phyloP scores from a whole-genome alignment of 208 protist species.

The Leishmania amazonensis region DNA sequence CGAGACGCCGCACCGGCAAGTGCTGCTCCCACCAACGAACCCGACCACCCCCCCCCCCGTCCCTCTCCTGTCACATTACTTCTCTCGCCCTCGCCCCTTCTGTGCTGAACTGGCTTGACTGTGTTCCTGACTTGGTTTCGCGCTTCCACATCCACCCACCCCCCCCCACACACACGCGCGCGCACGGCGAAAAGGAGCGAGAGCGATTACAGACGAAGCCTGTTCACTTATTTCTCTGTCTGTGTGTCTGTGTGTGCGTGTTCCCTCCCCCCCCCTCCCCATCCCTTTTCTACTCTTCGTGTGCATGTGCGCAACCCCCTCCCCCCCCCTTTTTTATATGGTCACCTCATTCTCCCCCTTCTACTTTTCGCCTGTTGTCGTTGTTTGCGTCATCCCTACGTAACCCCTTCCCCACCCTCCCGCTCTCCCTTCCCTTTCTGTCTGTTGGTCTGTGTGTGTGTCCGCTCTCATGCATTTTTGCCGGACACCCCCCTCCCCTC shows the following conservation, averaged over 20 bases:
- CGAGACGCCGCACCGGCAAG: no score
- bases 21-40: neutral
- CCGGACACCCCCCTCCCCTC: neutral
- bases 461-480: neutral
- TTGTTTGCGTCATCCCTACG: neutral
- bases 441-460: conserved; percentile 1
- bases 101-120: neutral
- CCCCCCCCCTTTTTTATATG: no score
- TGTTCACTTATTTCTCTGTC: neutral
- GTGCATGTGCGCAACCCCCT: neutral
- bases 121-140: neutral
- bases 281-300: neutral
- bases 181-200: neutral
- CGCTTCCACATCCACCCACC: no score
- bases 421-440: neutral
- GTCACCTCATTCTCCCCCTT: neutral
- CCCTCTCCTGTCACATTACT: neutral
- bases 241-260: neutral
- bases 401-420: neutral
- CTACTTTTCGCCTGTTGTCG: neutral
- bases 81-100: neutral
- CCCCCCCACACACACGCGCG: neutral
- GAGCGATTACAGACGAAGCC: neutral
- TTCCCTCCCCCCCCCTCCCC: neutral
- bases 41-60: neutral